Base-by-base conservation (phyloP, 2,329 filamentous ascomycete genomes). In the Paecilomyces sp. region DNA sequence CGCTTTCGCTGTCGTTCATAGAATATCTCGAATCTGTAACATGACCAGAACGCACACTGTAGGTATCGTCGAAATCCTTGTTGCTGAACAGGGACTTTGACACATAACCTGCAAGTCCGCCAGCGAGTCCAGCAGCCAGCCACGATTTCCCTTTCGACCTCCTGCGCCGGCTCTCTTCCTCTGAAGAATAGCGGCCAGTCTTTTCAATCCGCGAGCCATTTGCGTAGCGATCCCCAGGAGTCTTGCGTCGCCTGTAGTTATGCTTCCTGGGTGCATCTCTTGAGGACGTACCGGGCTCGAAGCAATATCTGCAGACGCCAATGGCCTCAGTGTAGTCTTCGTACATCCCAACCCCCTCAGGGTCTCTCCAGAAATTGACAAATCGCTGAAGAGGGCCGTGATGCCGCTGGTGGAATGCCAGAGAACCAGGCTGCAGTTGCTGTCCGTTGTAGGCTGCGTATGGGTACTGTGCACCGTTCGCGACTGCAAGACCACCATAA, bases 271-370 rank as follows among this genome's bases (percentile, higher is more conserved):
- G 85, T 0, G 85, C 85, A 68, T 87, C 80, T 61, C 74, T 69
- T 2, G 82, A 79, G 3, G 77, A 80, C 15, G 81, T 82, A 8
- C 80, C 78, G 6, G 85, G 85, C 61, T 87, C 84, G 66, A 88
- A 88, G 69, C 85, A 88, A 65, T 85, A 77, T 63, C 81, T 85
- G 74, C 85, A 88, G 2, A 88, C 82, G 24, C 85, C 85, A 65
- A 87, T 87, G 61, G 83, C 82, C 71, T 88, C 84, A 1, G 85
- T 87, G 66, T 88, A 88, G 67, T 87, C 85, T 70, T 88, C 85
- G 75, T 86, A 88, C 68, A 82, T 82, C 18, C 80, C 81, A 0
- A 88, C 84, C n/a, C 85, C 85, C 62, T 88, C 84, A 1, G 84
- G 80, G 62, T 84, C 85, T 67, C 80, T 85, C 82, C 82, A 87